Conservation (phyloP, 805 yeast species). For the Candida caryicola region DNA sequence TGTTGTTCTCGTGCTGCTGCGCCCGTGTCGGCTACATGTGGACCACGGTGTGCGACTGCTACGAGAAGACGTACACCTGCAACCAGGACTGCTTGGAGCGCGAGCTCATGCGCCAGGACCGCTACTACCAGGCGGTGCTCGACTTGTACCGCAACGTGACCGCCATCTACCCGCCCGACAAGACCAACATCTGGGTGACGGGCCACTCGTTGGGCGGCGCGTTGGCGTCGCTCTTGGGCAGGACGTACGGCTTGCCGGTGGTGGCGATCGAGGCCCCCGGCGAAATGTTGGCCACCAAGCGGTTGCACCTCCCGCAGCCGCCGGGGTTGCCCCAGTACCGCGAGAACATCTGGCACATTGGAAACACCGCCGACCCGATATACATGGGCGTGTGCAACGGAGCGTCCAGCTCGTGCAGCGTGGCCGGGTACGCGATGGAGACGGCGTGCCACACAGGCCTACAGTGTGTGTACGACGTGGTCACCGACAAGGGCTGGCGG, state of each 20-base stretch:
- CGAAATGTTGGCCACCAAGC: constrained; percentile 73
- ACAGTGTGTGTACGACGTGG: constrained; percentile 86
- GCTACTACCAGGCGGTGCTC: constrained; percentile 77
- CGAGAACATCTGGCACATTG: constrained; percentile 92
- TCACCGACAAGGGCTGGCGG: constrained; percentile 86
- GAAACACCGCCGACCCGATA: constrained; percentile 96
- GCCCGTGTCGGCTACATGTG: constrained; percentile 88
- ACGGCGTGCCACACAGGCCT: constrained; percentile 90
- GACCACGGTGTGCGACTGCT: constrained; percentile 96
- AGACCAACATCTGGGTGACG: constrained; percentile 78
- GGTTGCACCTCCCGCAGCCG: constrained; percentile 88
- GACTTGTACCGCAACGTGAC: constrained; percentile 76
- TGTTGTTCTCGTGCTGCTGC: constrained; percentile 92
- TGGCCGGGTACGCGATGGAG: constrained; percentile 97
- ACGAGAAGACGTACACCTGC: constrained; percentile 78
- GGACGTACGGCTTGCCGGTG: constrained; percentile 87
- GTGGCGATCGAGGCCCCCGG: constrained; percentile 95
- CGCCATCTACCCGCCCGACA: constrained; percentile 55
- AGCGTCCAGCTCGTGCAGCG: constrained; percentile 80
- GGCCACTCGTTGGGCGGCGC: constrained; percentile 97
- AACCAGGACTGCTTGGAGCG: constrained; percentile 81
- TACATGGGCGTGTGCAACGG: constrained; percentile 97
- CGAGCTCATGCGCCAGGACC: constrained; percentile 69
- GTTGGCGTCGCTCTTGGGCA: constrained; percentile 71
- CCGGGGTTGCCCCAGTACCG: constrained; percentile 78